Evolutionary conservation across 116 monocot genomes (phyloP).

Genomic region (Papilionanthe hybrid): DNA sequence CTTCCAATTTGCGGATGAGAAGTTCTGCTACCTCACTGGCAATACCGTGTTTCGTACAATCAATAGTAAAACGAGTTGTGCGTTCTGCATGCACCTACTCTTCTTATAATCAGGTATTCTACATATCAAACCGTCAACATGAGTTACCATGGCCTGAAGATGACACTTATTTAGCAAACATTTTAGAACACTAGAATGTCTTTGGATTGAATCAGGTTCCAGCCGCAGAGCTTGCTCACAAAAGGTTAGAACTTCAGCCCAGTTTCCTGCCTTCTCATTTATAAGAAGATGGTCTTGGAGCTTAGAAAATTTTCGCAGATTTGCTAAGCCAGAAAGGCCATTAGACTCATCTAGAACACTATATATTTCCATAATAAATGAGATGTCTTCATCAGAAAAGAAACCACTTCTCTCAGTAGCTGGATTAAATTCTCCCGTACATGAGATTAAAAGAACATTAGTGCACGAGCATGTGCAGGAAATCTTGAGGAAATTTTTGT

Average conservation of each 20-base stretch:
- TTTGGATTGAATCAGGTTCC: conserved; percentile 82
- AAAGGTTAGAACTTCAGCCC: conserved; percentile 88
- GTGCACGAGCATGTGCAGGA: conserved; percentile 86
- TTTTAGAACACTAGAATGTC: conserved; percentile 83
- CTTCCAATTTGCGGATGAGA: too few species aligned
- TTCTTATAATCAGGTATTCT: conserved; percentile 82
- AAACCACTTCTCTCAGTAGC: conserved; percentile 66
- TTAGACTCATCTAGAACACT: conserved; percentile 95
- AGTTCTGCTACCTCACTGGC: too few species aligned
- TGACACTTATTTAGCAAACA: conserved; percentile 97
- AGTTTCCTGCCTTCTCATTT: conserved; percentile 89
- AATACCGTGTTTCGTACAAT: too few species aligned
- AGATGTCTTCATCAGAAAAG: conserved; percentile 81
- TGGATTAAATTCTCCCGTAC: conserved; percentile 78
- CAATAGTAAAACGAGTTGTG: too few species aligned
- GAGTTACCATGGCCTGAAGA: conserved; percentile 96
- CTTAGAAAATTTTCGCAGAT: conserved; percentile 56
- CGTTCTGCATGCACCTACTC: conserved; percentile 94
- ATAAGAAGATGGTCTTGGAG: conserved; percentile 87
- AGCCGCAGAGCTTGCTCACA: conserved; percentile 91
- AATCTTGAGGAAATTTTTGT: conserved; percentile 79
- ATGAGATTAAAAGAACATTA: conserved; percentile 84
- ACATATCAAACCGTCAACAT: conserved; percentile 88
- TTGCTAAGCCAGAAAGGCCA: conserved; percentile 86
- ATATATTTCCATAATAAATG: conserved; percentile 97